Base-by-base conservation (phyloP, 2,329 filamentous ascomycete species). In the Xylariaceae sp. region DNA sequence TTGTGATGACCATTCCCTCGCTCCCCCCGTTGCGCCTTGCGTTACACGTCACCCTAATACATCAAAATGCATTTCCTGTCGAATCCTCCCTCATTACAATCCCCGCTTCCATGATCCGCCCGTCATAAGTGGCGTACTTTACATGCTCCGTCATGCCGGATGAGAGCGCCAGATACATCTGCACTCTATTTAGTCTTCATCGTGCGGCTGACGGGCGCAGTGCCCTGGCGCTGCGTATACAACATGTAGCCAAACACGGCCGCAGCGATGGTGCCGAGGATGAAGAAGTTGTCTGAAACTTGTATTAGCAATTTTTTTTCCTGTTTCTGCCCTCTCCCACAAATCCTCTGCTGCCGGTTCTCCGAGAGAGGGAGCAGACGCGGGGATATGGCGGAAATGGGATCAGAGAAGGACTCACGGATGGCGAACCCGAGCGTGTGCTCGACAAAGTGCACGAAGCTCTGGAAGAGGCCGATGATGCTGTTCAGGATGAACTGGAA, bases 381-480 rank as follows among this genome's bases (percentile, higher is more conserved):
- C 30, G 16, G 18, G 30, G 15, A 15, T 15, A 11, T 11, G 11
- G 22, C 22, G 22, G 22, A 9, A 13, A 16, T 18, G 39, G 32
- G 22, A 19, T 9, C 13, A 22, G 13, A 9, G 19, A 13, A 17
- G 22, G 26, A 55, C 59, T 47, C 49, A 62, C 59, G 54, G 31
- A 62, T 45, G 3, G 57, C 57, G 33, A 62, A 61, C 18, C 58
- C 58, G 4, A 62, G 51, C 16, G 56, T 58, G 16, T 55, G 52
- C 45, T 61, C 59, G 33, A 62, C 44, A 34, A 61, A 61, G 45
- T 52, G 42, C 31, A 59, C 4, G 16, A 51, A 41, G 43, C 44
- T 42, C 43, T 54, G 44, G 50, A 61, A 59, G 31, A 52, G 37
- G 40, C 48, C 19, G n/a, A 49, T 4, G 32, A 55, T 37, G 36